Evolutionary conservation across 2,329 filamentous ascomycete genomes (phyloP), one percentile per base, ranked within the genome.

Genomic region (Coniochaeta sp.): DNA sequence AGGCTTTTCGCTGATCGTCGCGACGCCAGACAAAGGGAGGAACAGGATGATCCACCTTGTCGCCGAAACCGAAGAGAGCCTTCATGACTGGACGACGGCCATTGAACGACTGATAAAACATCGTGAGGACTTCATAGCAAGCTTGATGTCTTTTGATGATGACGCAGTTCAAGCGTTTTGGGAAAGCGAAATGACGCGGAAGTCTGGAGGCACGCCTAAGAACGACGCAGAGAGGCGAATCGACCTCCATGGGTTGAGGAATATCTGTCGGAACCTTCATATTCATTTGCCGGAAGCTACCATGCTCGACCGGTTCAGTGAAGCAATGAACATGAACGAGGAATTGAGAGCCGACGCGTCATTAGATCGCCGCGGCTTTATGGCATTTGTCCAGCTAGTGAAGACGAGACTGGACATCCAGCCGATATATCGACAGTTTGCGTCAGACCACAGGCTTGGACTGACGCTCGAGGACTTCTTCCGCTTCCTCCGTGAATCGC

Each of bases 1-100:
- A 16, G 96, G 93, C 84, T 93, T 98, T 69, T 96, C 93, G 30
- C 91, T 99, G 65, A 84, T 96, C 58, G 97, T 96, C 72, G 85
- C 86, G 0, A 83, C 91, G 40, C 87, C 89, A 0, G 89, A 91
- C 66, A 89, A 88, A 62, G 93, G 91, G 70, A 88, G 86, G 67
- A 96, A 97, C 55, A 24, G 55, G 73, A 88, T 88, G 9, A 86
- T 98, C 78, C 92, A 98, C 72, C 81, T 99, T 58, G 87, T 97
- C 60, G 91, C 93, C 28, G 88, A 88, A 12, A 87, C 89, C 62
- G 79, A 86, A 55, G 83, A 86, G 65, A 84, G 87, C 8, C 89
- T 93, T 67, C 80, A 86, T 32, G 79, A 90, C 28, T 98, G 93
- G 95, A 91, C 88, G 1, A 84, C 85, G 17, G 93, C 92, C 2